Evolutionary conservation across 495 filamentous ascomycete species (phyloP), one percentile per base, ranked within the genome.

Genomic region (Lophium mytilinum): DNA sequence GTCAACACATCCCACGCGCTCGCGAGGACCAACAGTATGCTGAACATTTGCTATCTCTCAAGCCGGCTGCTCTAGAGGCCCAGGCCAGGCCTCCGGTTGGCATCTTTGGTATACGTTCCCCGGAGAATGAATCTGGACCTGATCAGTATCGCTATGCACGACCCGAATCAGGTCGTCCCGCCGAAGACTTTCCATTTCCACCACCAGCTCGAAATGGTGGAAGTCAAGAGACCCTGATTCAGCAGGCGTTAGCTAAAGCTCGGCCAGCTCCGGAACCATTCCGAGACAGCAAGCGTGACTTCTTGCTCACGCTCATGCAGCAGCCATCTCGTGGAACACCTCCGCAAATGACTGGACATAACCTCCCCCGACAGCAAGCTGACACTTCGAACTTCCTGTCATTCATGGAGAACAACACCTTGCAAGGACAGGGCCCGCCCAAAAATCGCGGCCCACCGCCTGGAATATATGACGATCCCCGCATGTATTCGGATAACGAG

Each of bases 221-320:
- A 42, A 49, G 51, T 0, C 63, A 68, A 61, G 66, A 67, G 41
- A 46, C 57, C n/a, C 36, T 52, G 12, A 43, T 53, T 41, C 35
- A 56, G 24, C 45, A 61, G 17, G 58, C 52, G 17, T 12, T 63
- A 10, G 24, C 64, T 30, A 57, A 56, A 21, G 57, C 45, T 18
- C 64, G 48, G 11, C 48, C 17, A 12, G 40, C 52, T 46, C 55
- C 52, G 17, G 52, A 66, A 12, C 14, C 61, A 11, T 50, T 18
- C 15, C 56, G 56, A 17, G 58, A 69, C 43, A 62, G 66, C 49
- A 53, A 68, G 34, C 55, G 61, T 12, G 55, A 62, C 17, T 72
- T 70, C 48, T 53, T 72, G 36, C 62, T 72, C 9, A 62, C 51
- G 39, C 65, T 72, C 17, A 65, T 72, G 53, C 66, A 70, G 47